A percentile compares a stretch with the other conserved stretches of the same genome.
These are phyloP conservation scores for Xylariaceae sp. DNA, from an alignment of 2,329 filamentous ascomycete species.

Conservation along the genomic window DNA sequence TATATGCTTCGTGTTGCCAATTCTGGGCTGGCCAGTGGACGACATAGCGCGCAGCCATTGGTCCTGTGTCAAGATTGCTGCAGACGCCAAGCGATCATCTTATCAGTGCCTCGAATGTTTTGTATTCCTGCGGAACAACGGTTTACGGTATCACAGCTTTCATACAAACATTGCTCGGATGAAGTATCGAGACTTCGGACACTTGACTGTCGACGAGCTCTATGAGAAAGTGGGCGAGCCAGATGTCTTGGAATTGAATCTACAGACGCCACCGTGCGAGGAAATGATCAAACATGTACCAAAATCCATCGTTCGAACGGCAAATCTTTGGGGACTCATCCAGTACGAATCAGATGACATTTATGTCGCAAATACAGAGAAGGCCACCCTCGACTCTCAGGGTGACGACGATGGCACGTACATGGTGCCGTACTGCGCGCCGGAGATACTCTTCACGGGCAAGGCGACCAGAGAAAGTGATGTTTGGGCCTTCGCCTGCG, in stretches of 20 bases:
- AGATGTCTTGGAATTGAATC: no score
- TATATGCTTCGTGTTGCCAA: constrained; percentile 8
- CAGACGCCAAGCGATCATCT: constrained; percentile 3
- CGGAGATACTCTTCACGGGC: constrained; percentile 5
- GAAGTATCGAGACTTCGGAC: constrained; percentile 10
- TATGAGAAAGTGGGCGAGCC: no score
- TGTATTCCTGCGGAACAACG: constrained; percentile 6
- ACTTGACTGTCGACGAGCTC: constrained; percentile 7
- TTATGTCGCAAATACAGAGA: no score
- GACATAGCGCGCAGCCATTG: constrained; percentile 1
- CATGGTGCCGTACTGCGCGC: constrained; percentile 7
- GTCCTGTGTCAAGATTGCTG: neutral
- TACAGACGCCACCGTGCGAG: no score
- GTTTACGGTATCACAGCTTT: no score
- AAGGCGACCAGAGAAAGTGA: constrained; percentile 2
- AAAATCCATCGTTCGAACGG: constrained; percentile 3
- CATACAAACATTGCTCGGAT: no score
- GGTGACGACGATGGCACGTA: constrained; percentile 2
- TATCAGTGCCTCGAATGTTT: constrained; percentile 2
- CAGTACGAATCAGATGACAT: neutral
- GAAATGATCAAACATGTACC: constrained; percentile 7
- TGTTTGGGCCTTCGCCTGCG: constrained; percentile 11
- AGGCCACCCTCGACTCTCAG: constrained; percentile 3
- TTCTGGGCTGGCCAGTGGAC: constrained; percentile 5
- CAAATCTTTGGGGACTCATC: constrained; percentile 9